A percentile compares a stretch with the other conserved stretches of the same genome.
phyloP scores from a whole-genome alignment of 2,329 filamentous ascomycete species.

The Hirsutella rhossiliensis region DNA sequence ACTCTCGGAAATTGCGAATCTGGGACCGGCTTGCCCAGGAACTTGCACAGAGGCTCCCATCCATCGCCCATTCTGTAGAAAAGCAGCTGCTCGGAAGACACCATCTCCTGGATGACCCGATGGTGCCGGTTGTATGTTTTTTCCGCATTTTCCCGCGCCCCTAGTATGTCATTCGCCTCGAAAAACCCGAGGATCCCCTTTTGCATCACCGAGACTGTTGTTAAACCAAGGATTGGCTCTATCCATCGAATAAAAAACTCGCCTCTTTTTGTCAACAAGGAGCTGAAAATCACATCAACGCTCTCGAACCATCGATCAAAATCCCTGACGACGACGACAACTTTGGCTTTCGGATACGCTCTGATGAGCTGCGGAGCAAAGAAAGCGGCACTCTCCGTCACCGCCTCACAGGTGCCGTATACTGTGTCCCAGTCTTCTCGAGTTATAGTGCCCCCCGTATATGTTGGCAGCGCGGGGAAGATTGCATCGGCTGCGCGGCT shows the following conservation, averaged over 20 bases:
- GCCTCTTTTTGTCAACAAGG: not conserved
- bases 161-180: slow-evolving; percentile 6
- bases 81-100: slow-evolving; percentile 12
- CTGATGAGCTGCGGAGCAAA: slow-evolving; percentile 13
- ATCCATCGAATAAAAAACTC: not conserved
- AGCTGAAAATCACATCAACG: slow-evolving; percentile 4
- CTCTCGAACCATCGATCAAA: slow-evolving; percentile 15
- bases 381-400: slow-evolving; percentile 13
- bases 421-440: slow-evolving; percentile 12
- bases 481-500: slow-evolving; percentile 1
- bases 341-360: slow-evolving; percentile 16
- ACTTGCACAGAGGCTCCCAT: slow-evolving; percentile 21
- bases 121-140: slow-evolving; percentile 15
- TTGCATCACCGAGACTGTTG: not conserved
- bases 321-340: slow-evolving; percentile 16
- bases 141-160: slow-evolving; percentile 5
- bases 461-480: slow-evolving; percentile 7
- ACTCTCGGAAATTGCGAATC: slow-evolving; percentile 13
- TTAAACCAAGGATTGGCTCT: not conserved
- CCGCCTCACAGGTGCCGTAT: slow-evolving; percentile 12
- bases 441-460: slow-evolving; percentile 8
- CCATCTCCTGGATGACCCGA: slow-evolving; percentile 10
- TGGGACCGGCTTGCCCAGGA: slow-evolving; percentile 19
- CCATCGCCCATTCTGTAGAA: slow-evolving; percentile 16
- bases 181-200: slow-evolving; percentile 1